Conservation (phyloP, 2,329 filamentous ascomycete species). For the Diplodia scrobiculata region DNA sequence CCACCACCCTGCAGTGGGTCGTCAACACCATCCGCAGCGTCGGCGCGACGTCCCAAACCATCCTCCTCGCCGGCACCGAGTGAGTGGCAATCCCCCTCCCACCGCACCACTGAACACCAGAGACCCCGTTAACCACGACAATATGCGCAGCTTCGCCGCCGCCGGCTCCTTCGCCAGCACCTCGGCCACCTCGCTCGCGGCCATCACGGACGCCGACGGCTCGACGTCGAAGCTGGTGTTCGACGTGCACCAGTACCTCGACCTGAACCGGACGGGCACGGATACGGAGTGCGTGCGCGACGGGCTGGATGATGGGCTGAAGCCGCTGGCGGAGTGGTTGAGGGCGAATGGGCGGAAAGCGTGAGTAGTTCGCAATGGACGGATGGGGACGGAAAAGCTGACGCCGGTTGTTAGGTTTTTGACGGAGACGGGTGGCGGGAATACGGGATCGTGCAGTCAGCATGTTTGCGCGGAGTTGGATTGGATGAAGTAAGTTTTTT, state of each 20-base stretch:
- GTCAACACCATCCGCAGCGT: constrained; percentile 24
- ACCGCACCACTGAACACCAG: background rate
- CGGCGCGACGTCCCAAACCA: constrained; percentile 19
- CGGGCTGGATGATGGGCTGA: constrained; percentile 54
- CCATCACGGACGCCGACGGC: constrained; percentile 4
- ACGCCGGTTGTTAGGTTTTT: constrained; percentile 41
- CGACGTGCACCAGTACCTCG: constrained; percentile 64
- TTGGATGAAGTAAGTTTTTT: constrained; percentile 36
- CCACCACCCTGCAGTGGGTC: constrained; percentile 22
- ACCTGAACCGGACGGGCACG: constrained; percentile 60
- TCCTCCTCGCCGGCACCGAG: constrained; percentile 15
- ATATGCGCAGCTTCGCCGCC: background rate
- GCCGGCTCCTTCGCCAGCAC: background rate
- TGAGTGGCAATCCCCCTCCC: background rate
- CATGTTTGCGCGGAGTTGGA: constrained; percentile 41
- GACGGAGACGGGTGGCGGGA: constrained; percentile 55
- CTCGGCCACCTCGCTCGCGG: background rate
- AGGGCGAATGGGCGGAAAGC: constrained; percentile 53
- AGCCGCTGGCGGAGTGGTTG: constrained; percentile 52
- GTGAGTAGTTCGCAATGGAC: background rate
- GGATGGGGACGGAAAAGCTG: background rate
- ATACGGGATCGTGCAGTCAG: constrained; percentile 38
- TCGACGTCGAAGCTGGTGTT: constrained; percentile 38
- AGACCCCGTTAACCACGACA: no score
- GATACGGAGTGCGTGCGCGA: constrained; percentile 57